These are phyloP conservation scores for Lactarius hatsudake DNA, from an alignment of 768 basidiomycete genomes.

Conservation along the genomic window DNA sequence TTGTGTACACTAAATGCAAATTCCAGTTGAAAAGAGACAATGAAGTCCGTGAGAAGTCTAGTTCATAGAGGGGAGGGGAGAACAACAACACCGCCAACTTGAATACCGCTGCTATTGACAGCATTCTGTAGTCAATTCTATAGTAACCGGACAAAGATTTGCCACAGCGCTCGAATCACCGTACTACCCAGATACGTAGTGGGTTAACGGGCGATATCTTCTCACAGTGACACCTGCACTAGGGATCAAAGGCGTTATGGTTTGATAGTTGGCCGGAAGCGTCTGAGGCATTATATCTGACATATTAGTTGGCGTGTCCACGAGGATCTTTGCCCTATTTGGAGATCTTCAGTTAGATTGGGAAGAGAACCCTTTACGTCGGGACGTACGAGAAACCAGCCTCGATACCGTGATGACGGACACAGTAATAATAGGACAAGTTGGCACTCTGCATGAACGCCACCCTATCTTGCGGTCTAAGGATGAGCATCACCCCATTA, in stretches of 20 bases:
- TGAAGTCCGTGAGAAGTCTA: neutral
- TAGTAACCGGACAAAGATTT: neutral
- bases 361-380: neutral
- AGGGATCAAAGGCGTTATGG: slow-evolving; percentile 15
- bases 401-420: slow-evolving; percentile 40
- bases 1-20: neutral
- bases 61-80: neutral
- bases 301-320: slow-evolving; percentile 17
- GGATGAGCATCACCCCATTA: slow-evolving; percentile 31
- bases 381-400: slow-evolving; percentile 46
- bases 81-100: neutral
- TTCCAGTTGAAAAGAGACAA: neutral
- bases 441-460: slow-evolving; percentile 51
- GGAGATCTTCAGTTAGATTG: neutral
- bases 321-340: slow-evolving; percentile 18
- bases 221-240: slow-evolving; percentile 17
- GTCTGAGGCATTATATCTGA: slow-evolving; percentile 19
- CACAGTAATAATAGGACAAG: slow-evolving; percentile 45
- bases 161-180: neutral
- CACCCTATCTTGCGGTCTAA: slow-evolving; percentile 42
- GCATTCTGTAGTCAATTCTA: neutral
- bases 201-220: slow-evolving; percentile 20
- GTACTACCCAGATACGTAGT: slow-evolving; percentile 22
- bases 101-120: neutral
- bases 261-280: slow-evolving; percentile 19